A percentile compares a stretch with the other conserved stretches of the same genome.
phyloP scores from a whole-genome alignment of 1,139 yeast species.

The Ogataea hybrid region DNA sequence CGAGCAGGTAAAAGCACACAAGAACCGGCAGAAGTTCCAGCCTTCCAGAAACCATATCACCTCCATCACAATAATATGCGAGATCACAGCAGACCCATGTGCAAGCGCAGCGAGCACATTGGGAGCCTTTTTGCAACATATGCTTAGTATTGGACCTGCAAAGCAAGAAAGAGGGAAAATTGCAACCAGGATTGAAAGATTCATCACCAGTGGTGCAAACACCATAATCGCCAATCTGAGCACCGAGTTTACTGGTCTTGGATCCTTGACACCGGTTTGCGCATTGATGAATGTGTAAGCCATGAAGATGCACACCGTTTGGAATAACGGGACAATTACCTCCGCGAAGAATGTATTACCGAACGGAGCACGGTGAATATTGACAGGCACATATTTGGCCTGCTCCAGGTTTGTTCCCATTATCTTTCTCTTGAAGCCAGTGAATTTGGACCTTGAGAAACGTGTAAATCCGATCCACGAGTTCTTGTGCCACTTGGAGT shows the following conservation, averaged over 20 bases:
- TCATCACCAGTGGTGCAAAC: slow-evolving; percentile 51
- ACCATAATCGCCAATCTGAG: slow-evolving; percentile 51
- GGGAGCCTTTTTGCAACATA: slow-evolving; percentile 37
- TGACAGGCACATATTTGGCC: slow-evolving; percentile 32
- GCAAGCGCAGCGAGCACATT: slow-evolving; percentile 47
- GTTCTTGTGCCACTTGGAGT: slow-evolving; percentile 42
- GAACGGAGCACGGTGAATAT: slow-evolving; percentile 39
- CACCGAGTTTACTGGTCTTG: slow-evolving; percentile 50
- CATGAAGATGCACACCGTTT: slow-evolving; percentile 42
- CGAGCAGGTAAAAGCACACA: slow-evolving; percentile 58
- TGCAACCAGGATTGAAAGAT: slow-evolving; percentile 41
- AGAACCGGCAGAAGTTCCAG: slow-evolving; percentile 55
- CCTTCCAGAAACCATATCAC: slow-evolving; percentile 61
- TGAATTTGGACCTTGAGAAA: slow-evolving; percentile 52
- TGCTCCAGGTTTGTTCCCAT: slow-evolving; percentile 26
- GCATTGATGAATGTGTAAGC: slow-evolving; percentile 72
- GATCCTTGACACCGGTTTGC: slow-evolving; percentile 58
- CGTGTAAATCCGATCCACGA: slow-evolving; percentile 67
- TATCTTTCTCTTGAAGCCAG: slow-evolving; percentile 58
- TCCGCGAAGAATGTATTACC: slow-evolving; percentile 53
- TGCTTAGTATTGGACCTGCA: slow-evolving; percentile 43
- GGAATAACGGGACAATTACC: slow-evolving; percentile 47
- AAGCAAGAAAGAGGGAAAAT: slow-evolving; percentile 48
- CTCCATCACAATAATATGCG: slow-evolving; percentile 57
- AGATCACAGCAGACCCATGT: slow-evolving; percentile 50